phyloP scores from a whole-genome alignment of 768 basidiomycete species.

The Podaxis sp. region DNA sequence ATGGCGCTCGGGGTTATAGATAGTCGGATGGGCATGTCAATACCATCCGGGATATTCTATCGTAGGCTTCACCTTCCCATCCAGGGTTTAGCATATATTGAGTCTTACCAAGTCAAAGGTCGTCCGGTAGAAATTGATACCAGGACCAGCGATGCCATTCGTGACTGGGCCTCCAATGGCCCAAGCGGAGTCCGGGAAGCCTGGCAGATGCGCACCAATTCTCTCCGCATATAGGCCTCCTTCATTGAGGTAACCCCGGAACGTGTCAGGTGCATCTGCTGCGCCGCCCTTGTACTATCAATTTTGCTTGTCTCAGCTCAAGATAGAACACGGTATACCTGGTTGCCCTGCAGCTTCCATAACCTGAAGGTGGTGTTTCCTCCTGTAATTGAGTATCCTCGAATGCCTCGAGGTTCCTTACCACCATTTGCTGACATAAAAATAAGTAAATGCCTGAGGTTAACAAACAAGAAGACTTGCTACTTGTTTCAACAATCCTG shows the following conservation, averaged over 20 bases:
- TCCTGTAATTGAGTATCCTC: conserved; percentile 67
- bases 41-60: conserved; percentile 35
- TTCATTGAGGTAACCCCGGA: conserved; percentile 58
- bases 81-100: too few species aligned
- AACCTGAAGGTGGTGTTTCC: conserved; percentile 55
- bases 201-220: conserved; percentile 73
- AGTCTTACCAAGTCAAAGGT: conserved; percentile 47
- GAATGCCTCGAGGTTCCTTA: conserved; percentile 75
- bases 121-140: conserved; percentile 70
- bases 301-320: conserved; percentile 28
- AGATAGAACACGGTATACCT: conserved; percentile 56
- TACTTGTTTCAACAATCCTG: conserved; percentile 47
- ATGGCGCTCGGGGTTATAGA: conserved; percentile 41
- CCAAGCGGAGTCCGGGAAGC: conserved; percentile 62
- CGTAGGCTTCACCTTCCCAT: background rate
- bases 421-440: conserved; percentile 39
- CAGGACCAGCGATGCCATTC: conserved; percentile 60
- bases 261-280: conserved; percentile 51
- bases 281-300: conserved; percentile 28
- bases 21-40: conserved; percentile 45
- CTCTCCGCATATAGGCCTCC: conserved; percentile 73
- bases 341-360: conserved; percentile 77
- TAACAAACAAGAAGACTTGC: conserved; percentile 25
- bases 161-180: conserved; percentile 56
- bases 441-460: background rate